Conservation (phyloP, 108 stramenopile genomes). For the Skeletonema potamos region DNA sequence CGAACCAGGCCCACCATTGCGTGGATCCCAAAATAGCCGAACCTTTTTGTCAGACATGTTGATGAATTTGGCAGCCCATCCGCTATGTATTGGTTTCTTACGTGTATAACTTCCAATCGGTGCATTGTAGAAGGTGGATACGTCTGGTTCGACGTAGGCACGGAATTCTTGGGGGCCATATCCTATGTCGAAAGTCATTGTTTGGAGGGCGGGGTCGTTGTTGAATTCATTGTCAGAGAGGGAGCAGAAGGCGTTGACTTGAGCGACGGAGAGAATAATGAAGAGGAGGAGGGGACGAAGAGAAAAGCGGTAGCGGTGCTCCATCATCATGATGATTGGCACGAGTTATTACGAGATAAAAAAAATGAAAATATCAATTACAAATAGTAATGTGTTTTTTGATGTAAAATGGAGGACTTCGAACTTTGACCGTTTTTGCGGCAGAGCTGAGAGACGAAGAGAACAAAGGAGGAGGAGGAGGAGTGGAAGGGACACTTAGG, state of each 20-base stretch:
- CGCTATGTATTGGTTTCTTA: constrained; percentile 52
- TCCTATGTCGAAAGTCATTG: constrained; percentile 39
- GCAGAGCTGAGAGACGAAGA: too few relatives aligned
- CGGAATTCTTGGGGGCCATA: constrained; percentile 45
- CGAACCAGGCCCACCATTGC: constrained; percentile 31
- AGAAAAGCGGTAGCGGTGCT: not conserved
- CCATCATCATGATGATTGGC: not conserved
- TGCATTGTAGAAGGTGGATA: constrained; percentile 59
- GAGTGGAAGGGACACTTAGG: too few relatives aligned
- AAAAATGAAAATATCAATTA: too few relatives aligned
- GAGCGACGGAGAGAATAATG: not conserved
- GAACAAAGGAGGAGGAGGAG: too few relatives aligned
- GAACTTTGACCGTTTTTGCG: too few relatives aligned
- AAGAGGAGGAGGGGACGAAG: not conserved
- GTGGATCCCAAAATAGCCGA: constrained; percentile 59
- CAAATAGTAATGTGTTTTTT: too few relatives aligned
- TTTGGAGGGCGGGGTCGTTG: constrained; percentile 29
- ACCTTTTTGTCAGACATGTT: constrained; percentile 56
- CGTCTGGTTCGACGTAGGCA: constrained; percentile 78
- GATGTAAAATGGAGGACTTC: too few relatives aligned
- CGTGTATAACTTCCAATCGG: constrained; percentile 14
- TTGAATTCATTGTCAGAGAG: constrained; percentile 30
- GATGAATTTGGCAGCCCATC: constrained; percentile 77
- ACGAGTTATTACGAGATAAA: too few relatives aligned
- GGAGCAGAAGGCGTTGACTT: constrained; percentile 20